Evolutionary conservation across 2,329 filamentous ascomycete species (phyloP).

Genomic region (Phoma sp.): DNA sequence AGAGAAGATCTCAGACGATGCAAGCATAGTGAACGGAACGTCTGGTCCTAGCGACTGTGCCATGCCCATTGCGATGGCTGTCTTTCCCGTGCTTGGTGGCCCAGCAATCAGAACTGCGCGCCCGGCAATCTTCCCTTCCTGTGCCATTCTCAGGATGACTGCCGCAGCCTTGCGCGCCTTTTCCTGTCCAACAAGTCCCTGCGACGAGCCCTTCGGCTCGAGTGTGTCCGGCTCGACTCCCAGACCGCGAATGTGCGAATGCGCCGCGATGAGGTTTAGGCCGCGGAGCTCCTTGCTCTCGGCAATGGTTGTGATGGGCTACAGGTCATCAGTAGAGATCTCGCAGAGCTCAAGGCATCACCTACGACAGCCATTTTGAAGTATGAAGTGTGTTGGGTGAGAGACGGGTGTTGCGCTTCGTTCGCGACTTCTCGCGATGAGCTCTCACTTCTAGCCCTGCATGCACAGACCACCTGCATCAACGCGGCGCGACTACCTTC

Average conservation of each 20-base stretch:
- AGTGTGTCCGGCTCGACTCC: conserved; percentile 92
- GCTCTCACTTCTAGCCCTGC: conserved; percentile 12
- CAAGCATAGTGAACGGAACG: conserved; percentile 94
- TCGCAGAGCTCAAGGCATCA: not conserved
- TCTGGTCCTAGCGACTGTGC: conserved; percentile 92
- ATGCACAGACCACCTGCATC: not conserved
- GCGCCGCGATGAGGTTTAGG: conserved; percentile 95
- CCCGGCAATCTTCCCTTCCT: conserved; percentile 97
- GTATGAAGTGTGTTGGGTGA: conserved; percentile 6
- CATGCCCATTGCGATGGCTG: conserved; percentile 98
- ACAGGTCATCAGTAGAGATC: conserved; percentile 21
- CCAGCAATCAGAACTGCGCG: conserved; percentile 94
- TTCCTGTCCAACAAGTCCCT: conserved; percentile 94
- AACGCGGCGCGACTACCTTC: conserved; percentile 11
- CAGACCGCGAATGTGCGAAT: conserved; percentile 96
- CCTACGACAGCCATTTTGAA: conserved; percentile 45
- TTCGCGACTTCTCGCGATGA: conserved; percentile 13
- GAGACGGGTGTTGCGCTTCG: conserved; percentile 9
- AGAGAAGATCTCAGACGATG: conserved; percentile 96
- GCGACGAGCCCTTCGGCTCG: conserved; percentile 82
- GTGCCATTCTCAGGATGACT: conserved; percentile 97
- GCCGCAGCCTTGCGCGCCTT: conserved; percentile 96
- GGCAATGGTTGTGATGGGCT: conserved; percentile 79
- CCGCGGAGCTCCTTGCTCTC: conserved; percentile 96
- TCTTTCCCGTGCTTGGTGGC: conserved; percentile 96